phyloP scores from a whole-genome alignment of 73 alveolate genomes.

The Paramecium biaurelia region DNA sequence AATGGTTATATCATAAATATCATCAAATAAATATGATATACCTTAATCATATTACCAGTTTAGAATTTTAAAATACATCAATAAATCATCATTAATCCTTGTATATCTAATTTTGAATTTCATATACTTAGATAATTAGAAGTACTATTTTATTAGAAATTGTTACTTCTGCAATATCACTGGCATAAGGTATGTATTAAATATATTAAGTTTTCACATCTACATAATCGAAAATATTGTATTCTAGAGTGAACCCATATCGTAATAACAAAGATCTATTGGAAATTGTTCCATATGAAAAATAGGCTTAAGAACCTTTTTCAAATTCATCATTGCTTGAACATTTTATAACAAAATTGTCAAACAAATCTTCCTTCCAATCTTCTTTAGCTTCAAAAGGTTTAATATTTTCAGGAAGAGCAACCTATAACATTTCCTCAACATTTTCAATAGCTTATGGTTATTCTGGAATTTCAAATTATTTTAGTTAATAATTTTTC shows the following conservation, averaged over 20 bases:
- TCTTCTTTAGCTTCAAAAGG: neutral
- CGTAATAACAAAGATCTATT: conserved; percentile 43
- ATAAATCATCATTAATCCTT: neutral
- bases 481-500: neutral
- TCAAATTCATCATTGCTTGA: conserved; percentile 41
- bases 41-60: conserved; percentile 31
- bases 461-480: neutral
- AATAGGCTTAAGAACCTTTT: conserved; percentile 61
- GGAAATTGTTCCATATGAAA: conserved; percentile 36
- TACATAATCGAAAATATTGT: conserved; percentile 45
- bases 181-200: neutral
- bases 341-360: conserved; percentile 41
- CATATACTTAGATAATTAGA: neutral
- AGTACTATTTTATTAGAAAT: neutral
- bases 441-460: neutral
- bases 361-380: conserved; percentile 58
- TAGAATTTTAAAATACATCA: neutral
- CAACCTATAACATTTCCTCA: neutral
- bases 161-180: conserved; percentile 11
- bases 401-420: neutral
- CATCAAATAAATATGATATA: neutral
- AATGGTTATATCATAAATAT: neutral
- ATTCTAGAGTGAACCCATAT: conserved; percentile 59
- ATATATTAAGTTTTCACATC: neutral
- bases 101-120: conserved; percentile 13